Base-by-base conservation (phyloP, 495 filamentous ascomycete genomes). In the Mycothermus thermophilus region DNA sequence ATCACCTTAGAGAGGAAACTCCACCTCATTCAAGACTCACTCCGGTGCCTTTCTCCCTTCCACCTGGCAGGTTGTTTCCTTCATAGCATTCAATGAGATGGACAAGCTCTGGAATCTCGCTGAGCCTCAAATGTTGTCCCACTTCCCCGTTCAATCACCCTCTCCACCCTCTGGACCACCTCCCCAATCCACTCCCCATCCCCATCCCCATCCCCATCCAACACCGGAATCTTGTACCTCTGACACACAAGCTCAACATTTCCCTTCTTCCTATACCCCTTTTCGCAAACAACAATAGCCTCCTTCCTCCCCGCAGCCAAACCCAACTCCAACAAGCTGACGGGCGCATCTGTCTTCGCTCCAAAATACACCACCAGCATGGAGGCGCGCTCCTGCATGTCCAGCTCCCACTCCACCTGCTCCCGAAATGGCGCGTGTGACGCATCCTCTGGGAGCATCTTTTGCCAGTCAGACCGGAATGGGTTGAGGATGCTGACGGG, bases 401-500 rank as follows among this genome's bases (percentile, higher is more conserved):
- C 57, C 8, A 77, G 55, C 52, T 79, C 72, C 72, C 72, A 77
- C 24, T 63, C 53, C 0, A 73, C 69, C 47, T 78, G 74, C 39
- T 65, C 48, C 1, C 48, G 45, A 42, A 68, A 77, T 1, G 56
- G 61, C 0, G 35, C 25, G 34, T 58, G 63, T 0, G 47, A 32
- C 15, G 63, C 50, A 13, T 70, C 62, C 31, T 72, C 60, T 2
- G 17, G 38, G 67, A 69, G 72, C 14, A 50, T 60, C 31, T 50
- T 44, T 47, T 75, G 61, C 73, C 72, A 78, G 43, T 71, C 60
- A 3, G 48, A 31, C 1, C 71, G 64, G 9, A 62, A 48, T 5
- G 73, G 75, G 32, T 81, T 77, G 48, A 68, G 62, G 34, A 80
- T 55, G 4, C 69, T 74, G 36, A 80, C 44, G 29, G 69, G 64